phyloP scores from a whole-genome alignment of 2,329 filamentous ascomycete genomes.

The Talaromyces funiculosus region DNA sequence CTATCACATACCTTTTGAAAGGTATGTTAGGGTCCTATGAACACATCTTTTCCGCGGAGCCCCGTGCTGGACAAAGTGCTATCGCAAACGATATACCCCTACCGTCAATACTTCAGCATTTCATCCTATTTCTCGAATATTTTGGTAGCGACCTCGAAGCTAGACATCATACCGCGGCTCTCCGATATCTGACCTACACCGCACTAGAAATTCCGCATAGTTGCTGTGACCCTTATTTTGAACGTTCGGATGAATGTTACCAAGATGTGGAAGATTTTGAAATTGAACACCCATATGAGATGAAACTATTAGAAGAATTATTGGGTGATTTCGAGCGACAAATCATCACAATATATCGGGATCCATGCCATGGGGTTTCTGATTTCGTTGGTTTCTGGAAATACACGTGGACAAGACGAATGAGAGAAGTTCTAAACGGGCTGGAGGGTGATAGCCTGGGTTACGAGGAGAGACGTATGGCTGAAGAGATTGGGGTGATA shows the following conservation, averaged over 20 bases:
- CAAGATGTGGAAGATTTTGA: not conserved
- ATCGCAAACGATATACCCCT: not conserved
- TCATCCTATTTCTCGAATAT: not conserved
- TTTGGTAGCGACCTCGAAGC: not conserved
- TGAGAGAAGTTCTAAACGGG: not conserved
- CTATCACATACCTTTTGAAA: not conserved
- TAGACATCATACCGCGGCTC: not conserved
- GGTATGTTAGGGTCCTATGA: accelerated
- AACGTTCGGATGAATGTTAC: not conserved
- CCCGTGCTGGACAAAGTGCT: not conserved
- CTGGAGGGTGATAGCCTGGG: not conserved
- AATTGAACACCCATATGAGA: not conserved
- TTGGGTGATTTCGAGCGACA: not conserved
- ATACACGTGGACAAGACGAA: not conserved
- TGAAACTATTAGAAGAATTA: not conserved
- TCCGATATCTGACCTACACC: not conserved
- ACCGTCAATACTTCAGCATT: not conserved
- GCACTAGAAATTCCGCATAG: not conserved
- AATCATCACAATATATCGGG: not conserved
- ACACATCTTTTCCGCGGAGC: accelerated
- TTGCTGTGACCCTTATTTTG: not conserved
- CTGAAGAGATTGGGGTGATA: not conserved
- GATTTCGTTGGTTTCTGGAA: not conserved
- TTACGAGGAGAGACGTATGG: not conserved
- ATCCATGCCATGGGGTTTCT: not conserved